Conservation (phyloP, 1,139 yeast species). For the Trichomonascaceae sp. region DNA sequence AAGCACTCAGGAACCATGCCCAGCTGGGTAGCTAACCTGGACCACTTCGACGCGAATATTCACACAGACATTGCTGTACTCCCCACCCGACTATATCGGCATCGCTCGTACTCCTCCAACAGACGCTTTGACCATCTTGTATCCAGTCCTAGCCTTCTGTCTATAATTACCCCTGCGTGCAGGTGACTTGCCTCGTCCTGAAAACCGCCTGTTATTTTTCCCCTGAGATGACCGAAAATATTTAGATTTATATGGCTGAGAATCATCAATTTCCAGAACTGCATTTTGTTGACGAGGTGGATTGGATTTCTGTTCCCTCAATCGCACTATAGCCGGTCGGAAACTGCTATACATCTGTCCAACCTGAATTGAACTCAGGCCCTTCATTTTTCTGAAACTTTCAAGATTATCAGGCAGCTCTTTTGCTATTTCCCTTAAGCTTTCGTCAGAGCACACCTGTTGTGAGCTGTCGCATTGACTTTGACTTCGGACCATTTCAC, state of each 20-base stretch:
- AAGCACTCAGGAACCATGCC: no score
- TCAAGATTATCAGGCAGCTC: constrained; percentile 11
- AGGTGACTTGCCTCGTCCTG: not conserved
- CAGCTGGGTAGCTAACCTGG: not conserved
- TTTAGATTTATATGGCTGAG: not conserved
- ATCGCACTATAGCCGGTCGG: constrained; percentile 12
- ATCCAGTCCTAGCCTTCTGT: not conserved
- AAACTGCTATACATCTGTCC: constrained; percentile 12
- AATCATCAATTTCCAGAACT: constrained; percentile 6
- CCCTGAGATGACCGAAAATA: not conserved
- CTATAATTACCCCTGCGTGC: not conserved
- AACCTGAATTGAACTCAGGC: constrained; percentile 15
- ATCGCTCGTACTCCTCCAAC: not conserved
- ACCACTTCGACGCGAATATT: not conserved
- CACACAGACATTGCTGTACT: not conserved
- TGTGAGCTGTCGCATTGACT: constrained; percentile 5
- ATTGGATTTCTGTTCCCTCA: constrained; percentile 7
- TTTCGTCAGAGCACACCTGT: constrained; percentile 18
- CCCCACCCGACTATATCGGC: not conserved
- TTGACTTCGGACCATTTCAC: constrained; percentile 11
- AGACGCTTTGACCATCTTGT: not conserved
- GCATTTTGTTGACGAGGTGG: not conserved
- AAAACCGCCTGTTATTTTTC: not conserved
- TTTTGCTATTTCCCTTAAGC: constrained; percentile 16
- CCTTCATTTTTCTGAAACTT: constrained; percentile 10